Evolutionary conservation across 2,329 filamentous ascomycete species (phyloP).

Genomic region (Nemania diffusa): DNA sequence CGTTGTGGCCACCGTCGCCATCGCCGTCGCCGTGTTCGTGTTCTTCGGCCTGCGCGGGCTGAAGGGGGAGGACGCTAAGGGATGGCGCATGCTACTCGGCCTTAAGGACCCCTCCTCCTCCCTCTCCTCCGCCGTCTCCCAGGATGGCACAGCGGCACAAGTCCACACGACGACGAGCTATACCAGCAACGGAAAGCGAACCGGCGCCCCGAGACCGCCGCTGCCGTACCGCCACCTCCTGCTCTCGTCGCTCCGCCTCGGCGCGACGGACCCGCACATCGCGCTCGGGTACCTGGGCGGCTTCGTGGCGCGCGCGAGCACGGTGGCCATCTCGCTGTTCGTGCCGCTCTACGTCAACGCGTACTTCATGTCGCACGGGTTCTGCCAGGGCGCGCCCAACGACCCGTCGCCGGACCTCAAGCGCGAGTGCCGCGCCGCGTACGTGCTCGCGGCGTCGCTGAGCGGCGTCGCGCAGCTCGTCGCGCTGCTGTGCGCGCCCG

Average conservation of each 20-base stretch:
- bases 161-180: background rate
- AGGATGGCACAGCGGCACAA: background rate
- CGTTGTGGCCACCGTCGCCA: conserved; percentile 77
- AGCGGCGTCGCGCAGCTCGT: conserved; percentile 90
- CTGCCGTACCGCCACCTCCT: conserved; percentile 70
- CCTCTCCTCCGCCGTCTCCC: background rate
- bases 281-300: conserved; percentile 90
- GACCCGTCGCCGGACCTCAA: conserved; percentile 80
- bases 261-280: conserved; percentile 79
- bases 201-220: conserved; percentile 43
- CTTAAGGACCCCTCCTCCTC: conserved; percentile 34
- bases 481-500: conserved; percentile 83
- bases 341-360: conserved; percentile 93
- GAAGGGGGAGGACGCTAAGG: conserved; percentile 81
- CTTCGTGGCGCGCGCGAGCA: conserved; percentile 93
- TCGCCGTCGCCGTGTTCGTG: conserved; percentile 78
- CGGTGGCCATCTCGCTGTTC: conserved; percentile 94
- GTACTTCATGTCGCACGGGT: conserved; percentile 84
- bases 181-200: background rate
- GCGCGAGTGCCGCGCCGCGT: conserved; percentile 84
- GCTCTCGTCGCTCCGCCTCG: conserved; percentile 72
- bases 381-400: conserved; percentile 75
- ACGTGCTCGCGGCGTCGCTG: conserved; percentile 85
- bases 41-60: conserved; percentile 78
- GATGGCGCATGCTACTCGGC: conserved; percentile 69